Evolutionary conservation across 2,329 filamentous ascomycete species (phyloP).

Genomic region (Camillea tinctor): DNA sequence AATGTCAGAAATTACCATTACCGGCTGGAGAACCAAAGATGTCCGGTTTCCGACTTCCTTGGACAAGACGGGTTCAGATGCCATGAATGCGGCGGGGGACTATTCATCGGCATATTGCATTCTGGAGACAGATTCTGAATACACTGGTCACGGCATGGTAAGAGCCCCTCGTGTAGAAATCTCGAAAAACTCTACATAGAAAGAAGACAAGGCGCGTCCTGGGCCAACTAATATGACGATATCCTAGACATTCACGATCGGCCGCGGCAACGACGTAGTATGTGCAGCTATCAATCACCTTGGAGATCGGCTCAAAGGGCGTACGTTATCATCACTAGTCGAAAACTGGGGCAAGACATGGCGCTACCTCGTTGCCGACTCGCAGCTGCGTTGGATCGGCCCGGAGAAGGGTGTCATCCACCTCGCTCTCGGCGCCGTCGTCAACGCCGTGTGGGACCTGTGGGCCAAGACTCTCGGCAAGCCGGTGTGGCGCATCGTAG

Average conservation of each 20-base stretch:
- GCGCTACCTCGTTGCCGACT: constrained; percentile 88
- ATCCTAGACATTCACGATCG: constrained; percentile 71
- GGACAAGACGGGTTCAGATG: constrained; percentile 94
- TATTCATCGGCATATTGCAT: constrained; percentile 96
- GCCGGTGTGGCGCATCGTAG: constrained; percentile 87
- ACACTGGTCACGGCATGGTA: constrained; percentile 78
- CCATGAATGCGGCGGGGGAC: constrained; percentile 92
- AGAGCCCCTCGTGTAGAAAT: constrained; percentile 4
- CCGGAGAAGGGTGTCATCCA: constrained; percentile 94
- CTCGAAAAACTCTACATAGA: background rate
- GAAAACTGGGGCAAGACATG: constrained; percentile 84
- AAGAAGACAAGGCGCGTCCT: background rate
- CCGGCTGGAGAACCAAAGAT: constrained; percentile 68
- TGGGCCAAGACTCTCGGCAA: constrained; percentile 86
- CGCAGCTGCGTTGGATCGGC: constrained; percentile 88
- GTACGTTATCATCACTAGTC: constrained; percentile 74
- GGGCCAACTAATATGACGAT: background rate
- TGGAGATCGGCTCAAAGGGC: constrained; percentile 71
- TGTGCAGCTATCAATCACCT: constrained; percentile 80
- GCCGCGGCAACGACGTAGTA: constrained; percentile 89
- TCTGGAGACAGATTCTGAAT: constrained; percentile 72
- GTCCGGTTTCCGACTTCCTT: constrained; percentile 87
- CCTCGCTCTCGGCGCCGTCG: constrained; percentile 82
- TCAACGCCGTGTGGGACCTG: constrained; percentile 93
- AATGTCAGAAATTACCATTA: constrained; percentile 66